Evolutionary conservation across 2,329 filamentous ascomycete species (phyloP), one percentile per base, ranked within the genome.

Genomic region (Aspergillus persii): DNA sequence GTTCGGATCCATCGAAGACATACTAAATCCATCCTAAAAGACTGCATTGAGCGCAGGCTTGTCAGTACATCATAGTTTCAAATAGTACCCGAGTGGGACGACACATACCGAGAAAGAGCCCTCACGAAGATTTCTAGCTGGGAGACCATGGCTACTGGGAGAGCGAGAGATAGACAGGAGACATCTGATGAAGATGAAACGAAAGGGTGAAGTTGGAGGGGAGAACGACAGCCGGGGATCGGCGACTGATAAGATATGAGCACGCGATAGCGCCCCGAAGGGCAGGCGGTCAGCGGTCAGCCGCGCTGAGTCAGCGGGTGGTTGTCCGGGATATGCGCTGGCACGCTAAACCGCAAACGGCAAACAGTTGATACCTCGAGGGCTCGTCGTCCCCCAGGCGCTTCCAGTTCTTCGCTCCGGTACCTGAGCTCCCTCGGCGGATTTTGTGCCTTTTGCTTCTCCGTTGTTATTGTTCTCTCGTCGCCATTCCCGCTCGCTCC

Each of bases 11-110:
- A 30, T 33, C 9, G 3, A 29, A 48, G 33, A 69, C 77, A 66
- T 75, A 81, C 79, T 93, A 93, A 70, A 88, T 77, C 89, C 90
- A 92, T 74, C 90, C 90, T 67, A 90, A 85, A 33, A 89, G 70
- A 70, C 80, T 83, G 53, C 84, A 86, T 18, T 31, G 47, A 26
- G 44, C 11, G 44, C 36, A 85, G 56, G 33, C 58, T 56, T 59
- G 69, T 71, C 56, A 69, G 63, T 62, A 58, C 50, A 26, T 33
- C 23, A 29, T 23, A 51, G 12, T 33, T 23, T 27, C 50, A 33
- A 41, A 53, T 33, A 26, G 44, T 7, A 7, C 33, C n/a, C 48
- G 8, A 47, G 27, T 18, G 26, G 51, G 15, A 4, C 15, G 27
- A 27, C 18, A 67, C 65, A 58, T 74, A 80, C 78, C 76, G 76